Conservation (phyloP, 352 stramenopile species). For the Globisporangium paroecandrum region DNA sequence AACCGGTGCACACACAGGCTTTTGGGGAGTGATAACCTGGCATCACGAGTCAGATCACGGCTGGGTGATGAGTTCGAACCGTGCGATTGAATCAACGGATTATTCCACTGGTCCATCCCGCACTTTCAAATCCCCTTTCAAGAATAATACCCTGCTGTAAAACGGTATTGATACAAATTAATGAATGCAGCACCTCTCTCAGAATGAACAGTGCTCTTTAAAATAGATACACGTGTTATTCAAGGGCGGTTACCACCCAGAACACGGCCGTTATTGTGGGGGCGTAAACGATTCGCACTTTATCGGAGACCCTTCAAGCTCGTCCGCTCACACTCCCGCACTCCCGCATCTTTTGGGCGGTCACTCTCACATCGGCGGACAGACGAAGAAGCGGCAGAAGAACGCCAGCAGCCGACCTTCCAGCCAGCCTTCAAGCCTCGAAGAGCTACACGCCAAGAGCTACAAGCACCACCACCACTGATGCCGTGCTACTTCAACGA, state of each 20-base stretch:
- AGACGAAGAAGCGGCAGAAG: background rate
- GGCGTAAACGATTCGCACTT: constrained; percentile 1
- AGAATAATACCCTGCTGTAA: background rate
- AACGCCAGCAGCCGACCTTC: background rate
- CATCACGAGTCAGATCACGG: background rate
- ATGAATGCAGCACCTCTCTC: background rate
- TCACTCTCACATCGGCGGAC: constrained; percentile 9
- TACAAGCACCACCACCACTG: background rate
- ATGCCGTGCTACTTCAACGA: constrained; percentile 77
- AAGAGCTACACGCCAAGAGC: background rate
- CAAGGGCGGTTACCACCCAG: background rate
- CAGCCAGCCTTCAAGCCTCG: background rate
- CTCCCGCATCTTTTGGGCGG: background rate
- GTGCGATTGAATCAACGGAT: background rate
- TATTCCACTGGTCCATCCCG: background rate
- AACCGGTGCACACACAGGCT: too few species aligned
- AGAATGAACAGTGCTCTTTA: background rate
- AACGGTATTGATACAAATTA: background rate
- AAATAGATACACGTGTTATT: background rate
- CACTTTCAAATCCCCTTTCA: background rate
- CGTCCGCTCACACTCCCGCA: too few species aligned
- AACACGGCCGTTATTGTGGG: background rate
- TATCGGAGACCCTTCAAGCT: background rate
- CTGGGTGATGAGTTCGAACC: background rate
- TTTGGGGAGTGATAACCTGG: background rate